Conservation (phyloP, 257 asterid species). For the Agastache rugosa region DNA sequence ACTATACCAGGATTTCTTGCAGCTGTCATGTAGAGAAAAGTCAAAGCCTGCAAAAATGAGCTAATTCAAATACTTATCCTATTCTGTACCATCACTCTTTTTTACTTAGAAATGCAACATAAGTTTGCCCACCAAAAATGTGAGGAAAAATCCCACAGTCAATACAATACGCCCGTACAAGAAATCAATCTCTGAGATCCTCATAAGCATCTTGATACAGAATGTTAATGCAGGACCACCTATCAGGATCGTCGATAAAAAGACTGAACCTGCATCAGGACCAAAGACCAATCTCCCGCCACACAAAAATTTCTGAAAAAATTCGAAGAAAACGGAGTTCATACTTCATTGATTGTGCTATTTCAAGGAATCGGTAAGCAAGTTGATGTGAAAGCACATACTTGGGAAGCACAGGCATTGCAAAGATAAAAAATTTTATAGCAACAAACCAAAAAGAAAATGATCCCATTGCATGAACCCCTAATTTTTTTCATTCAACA, state of each 20-base stretch:
- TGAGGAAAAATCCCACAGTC: slow-evolving; percentile 61
- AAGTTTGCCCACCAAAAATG: slow-evolving; percentile 58
- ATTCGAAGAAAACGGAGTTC: slow-evolving; percentile 2
- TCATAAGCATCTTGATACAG: slow-evolving; percentile 60
- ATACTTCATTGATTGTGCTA: slow-evolving; percentile 5
- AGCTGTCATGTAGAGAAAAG: slow-evolving; percentile 79
- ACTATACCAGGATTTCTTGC: slow-evolving; percentile 81
- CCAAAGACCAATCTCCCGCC: slow-evolving; percentile 92
- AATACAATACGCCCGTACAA: slow-evolving; percentile 55
- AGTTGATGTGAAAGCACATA: background rate
- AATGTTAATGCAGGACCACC: slow-evolving; percentile 75
- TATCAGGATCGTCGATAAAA: slow-evolving; percentile 63
- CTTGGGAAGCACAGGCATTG: background rate
- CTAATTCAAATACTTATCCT: background rate
- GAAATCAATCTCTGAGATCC: slow-evolving; percentile 47
- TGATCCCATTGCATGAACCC: slow-evolving; percentile 15
- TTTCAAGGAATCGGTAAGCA: background rate
- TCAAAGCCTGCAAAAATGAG: slow-evolving; percentile 60
- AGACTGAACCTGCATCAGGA: slow-evolving; percentile 71
- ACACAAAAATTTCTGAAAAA: slow-evolving; percentile 70
- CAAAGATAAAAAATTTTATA: background rate
- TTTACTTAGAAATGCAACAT: background rate
- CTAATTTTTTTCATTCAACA: background rate
- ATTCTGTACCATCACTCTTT: background rate
- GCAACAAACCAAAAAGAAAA: slow-evolving; percentile 18